Evolutionary conservation across 2,329 filamentous ascomycete species (phyloP).

Genomic region (Phaeosphaeria sp.): DNA sequence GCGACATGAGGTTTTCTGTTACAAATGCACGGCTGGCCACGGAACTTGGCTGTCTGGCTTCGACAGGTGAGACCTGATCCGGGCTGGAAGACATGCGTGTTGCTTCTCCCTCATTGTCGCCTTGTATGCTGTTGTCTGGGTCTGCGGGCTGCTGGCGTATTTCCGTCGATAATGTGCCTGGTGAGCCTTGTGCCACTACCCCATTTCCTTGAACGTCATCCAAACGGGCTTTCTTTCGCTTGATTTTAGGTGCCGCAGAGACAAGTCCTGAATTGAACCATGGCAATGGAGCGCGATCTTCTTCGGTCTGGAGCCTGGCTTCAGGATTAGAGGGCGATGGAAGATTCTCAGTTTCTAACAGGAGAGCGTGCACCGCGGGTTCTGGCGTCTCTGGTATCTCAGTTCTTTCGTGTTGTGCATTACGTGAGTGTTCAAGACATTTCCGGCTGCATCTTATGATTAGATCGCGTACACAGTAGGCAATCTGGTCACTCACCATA

Average conservation of each 20-base stretch:
- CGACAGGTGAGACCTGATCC: background rate
- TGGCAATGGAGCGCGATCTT: background rate
- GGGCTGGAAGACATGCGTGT: background rate
- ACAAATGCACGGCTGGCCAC: background rate
- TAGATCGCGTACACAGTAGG: background rate
- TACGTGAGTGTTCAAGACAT: constrained; percentile 13
- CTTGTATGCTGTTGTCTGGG: background rate
- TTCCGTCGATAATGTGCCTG: background rate
- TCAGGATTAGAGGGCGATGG: background rate
- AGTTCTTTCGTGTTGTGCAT: background rate
- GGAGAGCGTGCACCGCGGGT: background rate
- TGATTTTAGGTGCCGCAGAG: constrained; percentile 1
- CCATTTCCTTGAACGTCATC: background rate
- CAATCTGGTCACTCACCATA: constrained; percentile 14
- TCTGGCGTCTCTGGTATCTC: constrained; percentile 27
- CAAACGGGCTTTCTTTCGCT: constrained; percentile 5
- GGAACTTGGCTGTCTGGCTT: background rate
- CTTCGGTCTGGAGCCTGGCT: background rate
- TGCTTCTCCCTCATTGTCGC: background rate
- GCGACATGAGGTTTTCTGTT: background rate
- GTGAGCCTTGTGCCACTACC: background rate
- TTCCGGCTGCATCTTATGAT: constrained; percentile 1
- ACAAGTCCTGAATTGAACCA: constrained; percentile 9
- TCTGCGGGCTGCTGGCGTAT: background rate
- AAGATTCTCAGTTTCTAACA: background rate